Conservation (phyloP, 2,329 filamentous ascomycete species). For the Tetracladium maxilliforme region DNA sequence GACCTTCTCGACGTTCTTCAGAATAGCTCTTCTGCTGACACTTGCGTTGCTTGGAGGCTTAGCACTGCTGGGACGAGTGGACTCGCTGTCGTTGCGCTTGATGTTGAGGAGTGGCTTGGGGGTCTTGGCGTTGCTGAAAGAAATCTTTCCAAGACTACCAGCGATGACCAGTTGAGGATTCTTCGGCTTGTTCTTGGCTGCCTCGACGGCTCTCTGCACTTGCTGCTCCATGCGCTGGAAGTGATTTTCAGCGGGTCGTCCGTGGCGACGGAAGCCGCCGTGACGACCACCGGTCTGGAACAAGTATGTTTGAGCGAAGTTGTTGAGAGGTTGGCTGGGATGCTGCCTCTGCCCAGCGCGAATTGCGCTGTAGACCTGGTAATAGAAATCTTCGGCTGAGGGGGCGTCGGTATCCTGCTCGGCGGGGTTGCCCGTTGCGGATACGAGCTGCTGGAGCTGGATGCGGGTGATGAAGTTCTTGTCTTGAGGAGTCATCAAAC, state of each 20-base stretch:
- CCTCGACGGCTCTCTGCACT: slow-evolving; percentile 91
- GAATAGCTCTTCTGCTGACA: slow-evolving; percentile 61
- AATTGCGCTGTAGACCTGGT: slow-evolving; percentile 93
- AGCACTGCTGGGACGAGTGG: slow-evolving; percentile 35
- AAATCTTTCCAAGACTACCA: slow-evolving; percentile 92
- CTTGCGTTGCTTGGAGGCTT: slow-evolving; percentile 22
- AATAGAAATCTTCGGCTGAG: slow-evolving; percentile 91
- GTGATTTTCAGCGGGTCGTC: slow-evolving; percentile 83
- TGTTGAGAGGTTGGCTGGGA: slow-evolving; percentile 82
- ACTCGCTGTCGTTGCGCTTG: slow-evolving; percentile 64
- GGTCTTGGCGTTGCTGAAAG: slow-evolving; percentile 97
- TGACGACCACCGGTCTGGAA: slow-evolving; percentile 86
- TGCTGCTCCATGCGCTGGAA: slow-evolving; percentile 99
- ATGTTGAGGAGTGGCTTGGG: slow-evolving; percentile 91
- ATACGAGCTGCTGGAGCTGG: slow-evolving; percentile 88
- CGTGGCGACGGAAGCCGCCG: slow-evolving; percentile 58
- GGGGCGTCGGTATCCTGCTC: slow-evolving; percentile 69
- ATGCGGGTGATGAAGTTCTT: slow-evolving; percentile 99
- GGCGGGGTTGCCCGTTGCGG: slow-evolving; percentile 75
- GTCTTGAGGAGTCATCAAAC: slow-evolving; percentile 96
- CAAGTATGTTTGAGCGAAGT: slow-evolving; percentile 95
- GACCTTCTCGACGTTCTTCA: slow-evolving; percentile 78
- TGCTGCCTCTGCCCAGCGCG: slow-evolving; percentile 80
- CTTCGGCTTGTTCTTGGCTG: slow-evolving; percentile 93
- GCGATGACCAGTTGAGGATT: slow-evolving; percentile 95